Conservation (phyloP, 2,329 filamentous ascomycete genomes). For the Xylaria sp. region DNA sequence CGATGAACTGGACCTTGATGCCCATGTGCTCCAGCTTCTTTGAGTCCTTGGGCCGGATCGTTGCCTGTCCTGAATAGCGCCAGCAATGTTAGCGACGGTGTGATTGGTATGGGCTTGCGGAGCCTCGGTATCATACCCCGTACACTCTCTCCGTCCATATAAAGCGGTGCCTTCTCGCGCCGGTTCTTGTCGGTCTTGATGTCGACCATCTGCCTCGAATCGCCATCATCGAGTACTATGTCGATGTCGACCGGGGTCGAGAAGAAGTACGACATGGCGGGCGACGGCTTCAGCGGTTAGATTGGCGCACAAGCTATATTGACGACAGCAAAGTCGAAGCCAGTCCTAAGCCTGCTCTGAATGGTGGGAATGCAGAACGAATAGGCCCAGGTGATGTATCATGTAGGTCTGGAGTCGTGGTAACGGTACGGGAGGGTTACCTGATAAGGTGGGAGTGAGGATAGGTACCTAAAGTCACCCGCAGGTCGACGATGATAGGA, state of each 20-base stretch:
- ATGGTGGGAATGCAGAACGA: background rate
- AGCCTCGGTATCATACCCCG: constrained; percentile 14
- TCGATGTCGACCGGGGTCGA: constrained; percentile 98
- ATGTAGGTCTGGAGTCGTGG: background rate
- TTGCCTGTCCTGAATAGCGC: constrained; percentile 71
- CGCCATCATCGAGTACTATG: constrained; percentile 90
- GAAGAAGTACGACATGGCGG: constrained; percentile 90
- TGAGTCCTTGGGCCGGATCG: constrained; percentile 92
- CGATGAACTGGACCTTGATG: constrained; percentile 99
- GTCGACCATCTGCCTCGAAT: constrained; percentile 91
- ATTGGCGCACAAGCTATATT: constrained; percentile 1
- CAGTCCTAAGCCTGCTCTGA: constrained; percentile 4
- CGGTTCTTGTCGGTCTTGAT: constrained; percentile 98
- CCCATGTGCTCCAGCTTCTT: constrained; percentile 97
- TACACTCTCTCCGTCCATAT: constrained; percentile 96
- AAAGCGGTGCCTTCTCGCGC: constrained; percentile 92
- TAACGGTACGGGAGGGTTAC: no score
- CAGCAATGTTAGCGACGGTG: background rate
- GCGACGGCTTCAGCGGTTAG: constrained; percentile 1
- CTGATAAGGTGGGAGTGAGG: background rate
- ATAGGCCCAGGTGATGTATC: constrained; percentile 2
- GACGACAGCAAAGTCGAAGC: background rate
- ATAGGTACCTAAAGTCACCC: background rate
- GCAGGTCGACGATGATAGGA: background rate
- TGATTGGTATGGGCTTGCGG: background rate